These are phyloP conservation scores for Backusella circina DNA, from an alignment of 192 early-diverging fungal species.

Conservation along the genomic window DNA sequence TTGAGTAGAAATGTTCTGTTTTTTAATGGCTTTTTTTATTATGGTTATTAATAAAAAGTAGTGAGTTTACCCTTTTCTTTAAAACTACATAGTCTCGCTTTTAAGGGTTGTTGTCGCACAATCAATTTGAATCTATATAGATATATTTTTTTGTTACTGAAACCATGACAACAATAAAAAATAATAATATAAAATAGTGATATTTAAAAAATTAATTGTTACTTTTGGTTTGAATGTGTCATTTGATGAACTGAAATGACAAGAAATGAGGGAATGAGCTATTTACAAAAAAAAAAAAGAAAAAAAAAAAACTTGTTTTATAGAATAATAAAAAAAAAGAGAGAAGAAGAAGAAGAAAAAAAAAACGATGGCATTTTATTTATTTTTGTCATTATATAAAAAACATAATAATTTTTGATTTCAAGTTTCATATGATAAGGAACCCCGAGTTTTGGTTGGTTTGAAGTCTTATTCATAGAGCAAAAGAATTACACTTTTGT, in stretches of 20 bases:
- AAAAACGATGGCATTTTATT: neutral
- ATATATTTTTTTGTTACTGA: neutral
- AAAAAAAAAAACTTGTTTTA: neutral
- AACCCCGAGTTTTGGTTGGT: neutral
- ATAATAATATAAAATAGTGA: neutral
- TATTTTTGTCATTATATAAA: neutral
- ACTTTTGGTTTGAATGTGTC: neutral
- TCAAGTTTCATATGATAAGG: neutral
- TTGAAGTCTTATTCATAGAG: neutral
- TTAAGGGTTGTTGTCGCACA: constrained; percentile 5
- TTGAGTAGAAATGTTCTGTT: no score
- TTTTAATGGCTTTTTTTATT: no score
- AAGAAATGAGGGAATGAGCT: neutral
- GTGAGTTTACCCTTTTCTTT: constrained; percentile 2
- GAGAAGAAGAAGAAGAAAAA: neutral
- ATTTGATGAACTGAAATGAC: neutral
- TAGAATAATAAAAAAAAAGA: neutral
- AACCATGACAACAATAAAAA: neutral
- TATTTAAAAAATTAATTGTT: neutral
- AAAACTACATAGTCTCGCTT: constrained; percentile 13
- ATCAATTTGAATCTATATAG: constrained; percentile 2
- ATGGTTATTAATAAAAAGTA: neutral
- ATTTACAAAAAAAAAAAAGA: neutral
- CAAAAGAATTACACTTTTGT: neutral
- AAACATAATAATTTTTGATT: neutral